Percentiles rank a stretch among this genome's conserved stretches.
These are phyloP conservation scores for Trichosphaerium sp. DNA, from an alignment of 78 protist species.

Conservation along the genomic window DNA sequence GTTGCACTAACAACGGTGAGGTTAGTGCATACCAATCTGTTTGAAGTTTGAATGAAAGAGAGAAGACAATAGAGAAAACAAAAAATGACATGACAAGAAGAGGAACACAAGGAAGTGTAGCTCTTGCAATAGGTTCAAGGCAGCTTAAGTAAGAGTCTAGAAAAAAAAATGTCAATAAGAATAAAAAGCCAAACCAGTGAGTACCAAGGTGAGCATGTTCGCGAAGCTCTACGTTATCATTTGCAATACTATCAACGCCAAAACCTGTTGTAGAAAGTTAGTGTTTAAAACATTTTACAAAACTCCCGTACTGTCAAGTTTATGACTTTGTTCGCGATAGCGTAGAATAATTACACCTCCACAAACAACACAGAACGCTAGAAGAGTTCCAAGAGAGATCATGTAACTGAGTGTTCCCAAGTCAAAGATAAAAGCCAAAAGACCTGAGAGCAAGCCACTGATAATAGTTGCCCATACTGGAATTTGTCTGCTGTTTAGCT, in stretches of 20 bases:
- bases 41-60: no score
- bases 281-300: neutral
- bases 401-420: conserved; percentile 15
- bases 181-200: neutral
- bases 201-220: neutral
- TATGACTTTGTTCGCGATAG: neutral
- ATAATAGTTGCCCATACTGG: conserved; percentile 41
- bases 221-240: no score
- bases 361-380: conserved; percentile 53
- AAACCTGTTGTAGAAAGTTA: neutral
- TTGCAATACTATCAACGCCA: neutral
- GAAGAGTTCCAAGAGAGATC: conserved; percentile 46
- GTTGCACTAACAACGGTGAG: no score
- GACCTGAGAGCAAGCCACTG: conserved; percentile 30
- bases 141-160: no score
- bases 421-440: conserved; percentile 22
- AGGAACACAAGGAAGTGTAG: no score
- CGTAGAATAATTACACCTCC: conserved; percentile 34
- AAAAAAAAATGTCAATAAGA: neutral
- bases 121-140: no score
- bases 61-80: no score
- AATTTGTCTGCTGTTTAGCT: conserved; percentile 8
- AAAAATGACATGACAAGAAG: no score
- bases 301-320: neutral
- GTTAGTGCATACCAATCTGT: no score